These are phyloP conservation scores for Crithidia brevicula DNA, from an alignment of 208 protist genomes.

Conservation along the genomic window DNA sequence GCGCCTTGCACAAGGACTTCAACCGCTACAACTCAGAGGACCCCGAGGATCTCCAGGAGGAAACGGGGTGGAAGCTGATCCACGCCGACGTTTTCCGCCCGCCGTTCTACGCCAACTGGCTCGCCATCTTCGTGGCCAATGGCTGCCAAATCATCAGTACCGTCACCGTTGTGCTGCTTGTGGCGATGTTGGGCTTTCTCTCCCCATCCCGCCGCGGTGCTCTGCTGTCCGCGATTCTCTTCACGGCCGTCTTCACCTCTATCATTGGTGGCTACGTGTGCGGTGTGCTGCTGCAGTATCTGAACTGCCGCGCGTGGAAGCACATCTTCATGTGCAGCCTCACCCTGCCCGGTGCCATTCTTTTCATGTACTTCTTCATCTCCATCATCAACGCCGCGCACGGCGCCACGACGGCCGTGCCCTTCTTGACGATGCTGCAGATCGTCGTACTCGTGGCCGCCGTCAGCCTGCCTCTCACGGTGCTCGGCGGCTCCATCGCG, in stretches of 20 bases:
- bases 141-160: conserved; percentile 96
- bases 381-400: conserved; percentile 70
- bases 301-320: conserved; percentile 92
- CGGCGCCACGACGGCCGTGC: conserved; percentile 63
- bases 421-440: conserved; percentile 61
- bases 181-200: conserved; percentile 96
- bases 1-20: conserved; percentile 97
- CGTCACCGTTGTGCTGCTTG: conserved; percentile 73
- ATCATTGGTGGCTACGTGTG: conserved; percentile 94
- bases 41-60: conserved; percentile 74
- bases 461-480: conserved; percentile 96
- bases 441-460: conserved; percentile 87
- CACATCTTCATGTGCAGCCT: conserved; percentile 84
- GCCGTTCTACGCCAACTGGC: conserved; percentile 77
- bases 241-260: conserved; percentile 81
- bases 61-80: conserved; percentile 97
- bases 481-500: conserved; percentile 95
- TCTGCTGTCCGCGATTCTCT: conserved; percentile 84
- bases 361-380: conserved; percentile 66
- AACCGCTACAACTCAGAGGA: conserved; percentile 89
- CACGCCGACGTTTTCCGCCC: conserved; percentile 97
- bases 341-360: conserved; percentile 65
- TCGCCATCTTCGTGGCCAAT: conserved; percentile 93
- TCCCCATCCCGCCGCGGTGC: conserved; percentile 95
- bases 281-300: conserved; percentile 90